Percentiles rank a stretch among this genome's conserved stretches.
phyloP scores from a whole-genome alignment of 164 flowering plant species.

The Chimonanthus praecox region DNA sequence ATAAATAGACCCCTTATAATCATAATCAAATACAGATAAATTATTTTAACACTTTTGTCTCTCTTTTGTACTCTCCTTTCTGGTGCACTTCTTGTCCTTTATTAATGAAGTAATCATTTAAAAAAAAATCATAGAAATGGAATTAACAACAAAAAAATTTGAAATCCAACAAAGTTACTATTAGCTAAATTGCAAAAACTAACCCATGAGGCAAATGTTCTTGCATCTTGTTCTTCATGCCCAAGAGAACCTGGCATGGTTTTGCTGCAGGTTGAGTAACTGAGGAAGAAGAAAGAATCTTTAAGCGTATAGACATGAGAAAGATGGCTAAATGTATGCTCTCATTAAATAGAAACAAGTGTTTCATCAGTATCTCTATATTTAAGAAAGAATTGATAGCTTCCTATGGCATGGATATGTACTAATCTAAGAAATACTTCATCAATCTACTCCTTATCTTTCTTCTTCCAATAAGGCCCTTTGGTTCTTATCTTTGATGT shows the following conservation, averaged over 20 bases:
- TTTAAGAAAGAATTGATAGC: too few species aligned
- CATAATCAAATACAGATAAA: too few species aligned
- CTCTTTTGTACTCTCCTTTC: too few species aligned
- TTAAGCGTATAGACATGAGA: background rate
- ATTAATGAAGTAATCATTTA: too few species aligned
- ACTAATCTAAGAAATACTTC: too few species aligned
- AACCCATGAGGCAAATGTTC: conserved; percentile 47
- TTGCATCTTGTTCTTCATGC: conserved; percentile 48
- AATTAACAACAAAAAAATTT: background rate
- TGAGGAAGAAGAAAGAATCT: conserved; percentile 11
- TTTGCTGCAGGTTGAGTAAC: conserved; percentile 38
- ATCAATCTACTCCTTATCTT: too few species aligned
- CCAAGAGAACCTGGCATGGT: conserved; percentile 56
- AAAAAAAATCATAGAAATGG: background rate
- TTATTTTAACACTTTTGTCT: too few species aligned
- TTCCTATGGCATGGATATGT: too few species aligned
- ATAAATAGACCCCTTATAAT: too few species aligned
- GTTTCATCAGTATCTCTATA: background rate
- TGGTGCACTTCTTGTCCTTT: too few species aligned
- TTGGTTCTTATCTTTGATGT: too few species aligned
- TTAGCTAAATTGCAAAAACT: background rate
- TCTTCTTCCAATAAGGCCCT: too few species aligned
- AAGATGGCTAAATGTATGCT: background rate
- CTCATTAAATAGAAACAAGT: background rate
- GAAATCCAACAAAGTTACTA: background rate